Evolutionary conservation across 1,284 basidiomycete genomes (phyloP).

Genomic region (Sanghuangporus baumii): DNA sequence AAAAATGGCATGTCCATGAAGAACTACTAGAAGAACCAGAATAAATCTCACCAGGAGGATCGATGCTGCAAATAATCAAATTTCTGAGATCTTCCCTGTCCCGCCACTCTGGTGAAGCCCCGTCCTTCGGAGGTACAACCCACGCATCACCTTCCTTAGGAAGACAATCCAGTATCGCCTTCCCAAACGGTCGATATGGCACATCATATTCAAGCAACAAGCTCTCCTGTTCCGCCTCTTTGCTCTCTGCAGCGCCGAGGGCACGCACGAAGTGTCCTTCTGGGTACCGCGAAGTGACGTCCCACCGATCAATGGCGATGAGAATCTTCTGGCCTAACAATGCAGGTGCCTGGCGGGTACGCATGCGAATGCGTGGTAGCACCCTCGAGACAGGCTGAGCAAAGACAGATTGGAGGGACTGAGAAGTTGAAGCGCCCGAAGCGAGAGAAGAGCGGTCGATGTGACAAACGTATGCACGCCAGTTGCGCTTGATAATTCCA

Average conservation of each 20-base stretch:
- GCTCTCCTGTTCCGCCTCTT: constrained; percentile 96
- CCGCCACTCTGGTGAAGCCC: constrained; percentile 61
- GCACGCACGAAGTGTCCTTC: constrained; percentile 97
- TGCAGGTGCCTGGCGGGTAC: constrained; percentile 88
- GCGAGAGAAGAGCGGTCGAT: constrained; percentile 88
- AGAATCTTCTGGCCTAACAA: constrained; percentile 94
- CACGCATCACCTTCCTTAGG: constrained; percentile 88
- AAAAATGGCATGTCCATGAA: not conserved
- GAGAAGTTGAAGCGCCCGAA: constrained; percentile 71
- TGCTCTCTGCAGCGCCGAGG: constrained; percentile 87
- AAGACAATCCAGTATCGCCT: constrained; percentile 89
- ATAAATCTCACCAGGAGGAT: constrained; percentile 70
- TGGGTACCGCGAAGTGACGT: constrained; percentile 82
- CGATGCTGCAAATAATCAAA: constrained; percentile 91
- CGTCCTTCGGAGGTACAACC: constrained; percentile 83
- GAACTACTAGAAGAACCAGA: not conserved
- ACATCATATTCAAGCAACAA: constrained; percentile 94
- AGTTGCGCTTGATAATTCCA: constrained; percentile 92
- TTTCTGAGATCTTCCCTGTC: constrained; percentile 87
- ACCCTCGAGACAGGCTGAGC: constrained; percentile 91
- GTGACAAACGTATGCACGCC: constrained; percentile 97
- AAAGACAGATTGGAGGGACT: constrained; percentile 90
- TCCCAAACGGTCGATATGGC: constrained; percentile 94
- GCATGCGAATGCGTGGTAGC: constrained; percentile 90
- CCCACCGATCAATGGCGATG: constrained; percentile 93